Conservation (phyloP, 2,329 filamentous ascomycete genomes). For the Penicillium sp. region DNA sequence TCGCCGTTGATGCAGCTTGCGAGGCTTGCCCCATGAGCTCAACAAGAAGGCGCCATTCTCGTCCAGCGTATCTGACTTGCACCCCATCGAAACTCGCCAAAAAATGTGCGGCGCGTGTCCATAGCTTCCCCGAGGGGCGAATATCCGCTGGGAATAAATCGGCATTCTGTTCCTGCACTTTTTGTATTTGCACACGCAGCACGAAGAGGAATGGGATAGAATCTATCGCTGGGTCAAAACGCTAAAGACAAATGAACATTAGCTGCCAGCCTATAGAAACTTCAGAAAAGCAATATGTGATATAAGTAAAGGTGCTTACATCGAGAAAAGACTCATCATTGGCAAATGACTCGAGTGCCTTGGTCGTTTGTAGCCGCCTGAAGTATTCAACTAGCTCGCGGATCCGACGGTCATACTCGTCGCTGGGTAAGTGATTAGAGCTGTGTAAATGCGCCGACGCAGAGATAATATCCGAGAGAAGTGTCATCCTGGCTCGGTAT, state of each 20-base stretch:
- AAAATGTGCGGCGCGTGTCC: conserved; percentile 44
- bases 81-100: conserved; percentile 46
- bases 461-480: conserved; percentile 10
- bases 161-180: conserved; percentile 28
- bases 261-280: background rate
- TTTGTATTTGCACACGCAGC: conserved; percentile 43
- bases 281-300: background rate
- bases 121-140: conserved; percentile 40
- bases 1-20: conserved; percentile 30
- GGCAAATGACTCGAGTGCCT: conserved; percentile 23
- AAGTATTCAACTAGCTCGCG: conserved; percentile 32
- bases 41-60: conserved; percentile 33
- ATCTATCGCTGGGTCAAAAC: conserved; percentile 49
- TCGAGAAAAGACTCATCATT: conserved; percentile 30
- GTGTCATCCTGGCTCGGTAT: conserved; percentile 7
- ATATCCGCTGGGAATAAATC: conserved; percentile 33
- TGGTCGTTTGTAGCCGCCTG: conserved; percentile 29
- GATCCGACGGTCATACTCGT: conserved; percentile 40
- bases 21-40: conserved; percentile 29
- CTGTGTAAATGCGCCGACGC: conserved; percentile 27
- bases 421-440: conserved; percentile 27
- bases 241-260: conserved; percentile 5
- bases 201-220: conserved; percentile 52
- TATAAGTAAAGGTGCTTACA: conserved; percentile 20
- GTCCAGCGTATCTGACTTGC: conserved; percentile 39